phyloP scores from a whole-genome alignment of 2,329 filamentous ascomycete species.

The Colletotrichum somersetense region DNA sequence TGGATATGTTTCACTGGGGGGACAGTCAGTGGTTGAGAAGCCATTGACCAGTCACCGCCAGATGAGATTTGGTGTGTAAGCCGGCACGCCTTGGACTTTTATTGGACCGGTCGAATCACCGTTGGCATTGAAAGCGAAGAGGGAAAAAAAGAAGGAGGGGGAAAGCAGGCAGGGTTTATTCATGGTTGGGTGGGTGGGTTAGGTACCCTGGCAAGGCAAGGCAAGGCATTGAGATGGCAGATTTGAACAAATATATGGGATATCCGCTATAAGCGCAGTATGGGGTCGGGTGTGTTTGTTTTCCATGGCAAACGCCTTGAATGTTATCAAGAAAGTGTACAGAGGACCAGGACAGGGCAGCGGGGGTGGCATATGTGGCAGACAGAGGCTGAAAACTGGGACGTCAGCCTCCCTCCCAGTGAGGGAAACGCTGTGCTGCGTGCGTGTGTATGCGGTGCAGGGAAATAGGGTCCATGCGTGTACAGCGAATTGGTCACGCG shows the following conservation, averaged over 20 bases:
- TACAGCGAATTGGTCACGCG: conserved; percentile 17
- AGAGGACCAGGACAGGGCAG: not conserved
- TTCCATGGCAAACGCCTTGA: not conserved
- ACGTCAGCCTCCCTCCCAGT: not conserved
- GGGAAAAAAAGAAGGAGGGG: not conserved
- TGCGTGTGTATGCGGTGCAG: too few relatives aligned
- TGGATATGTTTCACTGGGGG: conserved; percentile 5
- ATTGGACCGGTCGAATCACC: not conserved
- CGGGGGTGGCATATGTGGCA: not conserved
- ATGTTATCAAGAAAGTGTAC: not conserved
- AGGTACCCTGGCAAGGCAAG: not conserved
- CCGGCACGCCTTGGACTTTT: not conserved
- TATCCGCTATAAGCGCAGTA: conserved; percentile 5
- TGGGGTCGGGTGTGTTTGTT: not conserved
- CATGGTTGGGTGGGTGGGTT: not conserved
- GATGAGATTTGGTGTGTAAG: conserved; percentile 9
- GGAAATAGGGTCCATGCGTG: conserved; percentile 26
- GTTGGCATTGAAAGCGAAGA: not conserved
- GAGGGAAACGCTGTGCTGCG: not conserved
- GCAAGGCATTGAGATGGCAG: conserved; percentile 4
- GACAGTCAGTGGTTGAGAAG: not conserved
- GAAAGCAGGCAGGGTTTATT: conserved; percentile 8
- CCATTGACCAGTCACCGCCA: conserved; percentile 9
- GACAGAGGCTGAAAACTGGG: not conserved
- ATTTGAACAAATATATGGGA: conserved; percentile 8